Conservation (phyloP, 1,284 basidiomycete species). For the Erythrobasidium hasegawianum region DNA sequence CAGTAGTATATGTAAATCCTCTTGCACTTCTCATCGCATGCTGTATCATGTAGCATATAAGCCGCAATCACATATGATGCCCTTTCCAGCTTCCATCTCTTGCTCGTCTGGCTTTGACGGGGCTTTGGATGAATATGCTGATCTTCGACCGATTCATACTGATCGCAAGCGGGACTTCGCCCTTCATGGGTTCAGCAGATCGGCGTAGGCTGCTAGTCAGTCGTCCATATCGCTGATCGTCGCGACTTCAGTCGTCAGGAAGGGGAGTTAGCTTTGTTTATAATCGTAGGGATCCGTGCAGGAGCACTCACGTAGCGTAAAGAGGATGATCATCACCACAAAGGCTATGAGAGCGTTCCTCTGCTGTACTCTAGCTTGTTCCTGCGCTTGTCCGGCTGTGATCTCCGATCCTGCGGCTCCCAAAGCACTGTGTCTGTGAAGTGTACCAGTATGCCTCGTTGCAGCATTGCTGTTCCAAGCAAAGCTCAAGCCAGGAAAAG, state of each 20-base stretch:
- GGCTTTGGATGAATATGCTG: too few relatives aligned
- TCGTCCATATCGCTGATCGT: slow-evolving; percentile 30
- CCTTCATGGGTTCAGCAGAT: slow-evolving; percentile 6
- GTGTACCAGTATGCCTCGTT: background rate
- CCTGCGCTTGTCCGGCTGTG: slow-evolving; percentile 22
- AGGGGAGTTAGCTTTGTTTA: too few relatives aligned
- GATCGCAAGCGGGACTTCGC: too few relatives aligned
- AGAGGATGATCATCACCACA: slow-evolving; percentile 33
- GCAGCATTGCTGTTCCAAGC: slow-evolving; percentile 13
- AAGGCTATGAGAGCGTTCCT: slow-evolving; percentile 32
- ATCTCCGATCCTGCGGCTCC: background rate
- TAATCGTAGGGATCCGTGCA: too few relatives aligned
- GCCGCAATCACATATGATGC: too few relatives aligned
- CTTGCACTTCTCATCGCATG: too few relatives aligned
- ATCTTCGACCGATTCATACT: too few relatives aligned
- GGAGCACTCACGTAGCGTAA: slow-evolving; percentile 26
- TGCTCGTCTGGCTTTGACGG: too few relatives aligned
- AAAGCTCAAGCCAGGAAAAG: slow-evolving; percentile 29
- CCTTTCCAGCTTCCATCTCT: too few relatives aligned
- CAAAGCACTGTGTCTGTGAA: background rate
- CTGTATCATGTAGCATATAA: too few relatives aligned
- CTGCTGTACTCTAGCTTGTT: slow-evolving; percentile 21
- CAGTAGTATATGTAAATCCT: too few relatives aligned
- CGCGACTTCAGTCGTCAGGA: too few relatives aligned
- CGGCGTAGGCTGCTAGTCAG: slow-evolving; percentile 31